A percentile compares a stretch with the other conserved stretches of the same genome.
These are phyloP conservation scores for Pisolithus microcarpus DNA, from an alignment of 768 basidiomycete genomes.

Conservation along the genomic window DNA sequence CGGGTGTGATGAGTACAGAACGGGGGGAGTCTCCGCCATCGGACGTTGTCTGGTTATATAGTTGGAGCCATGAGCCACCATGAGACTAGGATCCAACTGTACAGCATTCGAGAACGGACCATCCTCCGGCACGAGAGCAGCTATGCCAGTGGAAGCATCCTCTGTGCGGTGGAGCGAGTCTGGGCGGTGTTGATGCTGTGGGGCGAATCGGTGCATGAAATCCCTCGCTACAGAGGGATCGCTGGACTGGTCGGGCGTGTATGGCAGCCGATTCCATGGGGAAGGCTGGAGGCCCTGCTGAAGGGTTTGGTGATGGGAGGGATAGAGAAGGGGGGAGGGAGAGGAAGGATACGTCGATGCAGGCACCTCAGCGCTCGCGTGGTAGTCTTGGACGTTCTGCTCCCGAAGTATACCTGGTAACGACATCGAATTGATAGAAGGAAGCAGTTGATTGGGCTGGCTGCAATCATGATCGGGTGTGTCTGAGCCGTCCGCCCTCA, in stretches of 20 bases:
- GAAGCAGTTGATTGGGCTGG: slow-evolving; percentile 4
- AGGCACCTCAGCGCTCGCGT: not conserved
- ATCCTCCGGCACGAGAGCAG: not conserved
- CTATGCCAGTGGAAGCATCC: not conserved
- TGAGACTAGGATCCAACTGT: not conserved
- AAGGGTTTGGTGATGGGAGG: not conserved
- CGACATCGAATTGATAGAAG: slow-evolving; percentile 16
- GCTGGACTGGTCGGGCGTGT: not conserved
- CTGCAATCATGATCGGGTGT: not conserved
- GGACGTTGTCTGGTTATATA: not conserved
- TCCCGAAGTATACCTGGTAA: slow-evolving; percentile 5
- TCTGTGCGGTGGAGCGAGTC: slow-evolving; percentile 1
- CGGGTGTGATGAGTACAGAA: not conserved
- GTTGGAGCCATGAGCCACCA: not conserved
- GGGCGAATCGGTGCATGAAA: not conserved
- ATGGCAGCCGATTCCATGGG: slow-evolving; percentile 3
- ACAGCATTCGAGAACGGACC: not conserved
- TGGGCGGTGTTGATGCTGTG: not conserved
- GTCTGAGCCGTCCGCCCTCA: not conserved
- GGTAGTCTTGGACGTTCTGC: slow-evolving; percentile 1
- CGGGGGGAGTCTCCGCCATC: not conserved
- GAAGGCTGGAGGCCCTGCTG: not conserved
- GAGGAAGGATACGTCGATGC: too few relatives aligned
- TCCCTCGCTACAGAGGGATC: slow-evolving; percentile 1
- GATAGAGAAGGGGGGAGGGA: not conserved